phyloP scores from a whole-genome alignment of 306 rosid genomes.

The Hippophae gyantsensis region DNA sequence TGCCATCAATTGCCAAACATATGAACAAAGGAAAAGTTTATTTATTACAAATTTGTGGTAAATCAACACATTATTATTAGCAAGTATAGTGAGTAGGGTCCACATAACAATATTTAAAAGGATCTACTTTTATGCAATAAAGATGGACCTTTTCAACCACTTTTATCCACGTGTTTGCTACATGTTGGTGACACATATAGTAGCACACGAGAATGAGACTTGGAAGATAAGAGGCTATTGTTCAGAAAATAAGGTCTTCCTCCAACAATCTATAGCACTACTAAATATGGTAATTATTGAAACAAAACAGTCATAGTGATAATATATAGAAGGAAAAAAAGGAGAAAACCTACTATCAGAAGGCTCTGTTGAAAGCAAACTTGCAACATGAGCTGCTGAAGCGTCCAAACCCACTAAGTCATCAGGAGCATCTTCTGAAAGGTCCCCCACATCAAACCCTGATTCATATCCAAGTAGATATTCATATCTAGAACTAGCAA shows the following conservation, averaged over 20 bases:
- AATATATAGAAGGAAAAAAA: neutral
- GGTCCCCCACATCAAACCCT: slow-evolving; percentile 94
- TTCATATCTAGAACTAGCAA: neutral
- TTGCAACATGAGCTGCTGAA: slow-evolving; percentile 84
- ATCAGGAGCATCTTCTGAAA: slow-evolving; percentile 81
- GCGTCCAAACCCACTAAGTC: slow-evolving; percentile 94
- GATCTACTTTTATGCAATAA: no score
- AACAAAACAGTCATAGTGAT: neutral
- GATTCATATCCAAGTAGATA: slow-evolving; percentile 7
- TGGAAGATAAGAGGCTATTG: no score
- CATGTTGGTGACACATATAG: no score
- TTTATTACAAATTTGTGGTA: no score
- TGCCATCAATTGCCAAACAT: no score
- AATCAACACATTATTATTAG: no score
- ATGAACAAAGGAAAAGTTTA: no score
- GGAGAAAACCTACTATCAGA: slow-evolving; percentile 65
- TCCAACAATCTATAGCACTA: neutral
- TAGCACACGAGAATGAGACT: no score
- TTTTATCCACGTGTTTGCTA: no score
- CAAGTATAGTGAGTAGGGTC: no score
- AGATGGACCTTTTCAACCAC: no score
- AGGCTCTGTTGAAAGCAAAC: slow-evolving; percentile 87
- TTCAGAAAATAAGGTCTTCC: neutral
- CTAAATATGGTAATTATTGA: neutral
- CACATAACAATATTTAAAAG: no score